Evolutionary conservation across 1,284 basidiomycete genomes (phyloP).

Genomic region (Microstroma glucosiphilum): DNA sequence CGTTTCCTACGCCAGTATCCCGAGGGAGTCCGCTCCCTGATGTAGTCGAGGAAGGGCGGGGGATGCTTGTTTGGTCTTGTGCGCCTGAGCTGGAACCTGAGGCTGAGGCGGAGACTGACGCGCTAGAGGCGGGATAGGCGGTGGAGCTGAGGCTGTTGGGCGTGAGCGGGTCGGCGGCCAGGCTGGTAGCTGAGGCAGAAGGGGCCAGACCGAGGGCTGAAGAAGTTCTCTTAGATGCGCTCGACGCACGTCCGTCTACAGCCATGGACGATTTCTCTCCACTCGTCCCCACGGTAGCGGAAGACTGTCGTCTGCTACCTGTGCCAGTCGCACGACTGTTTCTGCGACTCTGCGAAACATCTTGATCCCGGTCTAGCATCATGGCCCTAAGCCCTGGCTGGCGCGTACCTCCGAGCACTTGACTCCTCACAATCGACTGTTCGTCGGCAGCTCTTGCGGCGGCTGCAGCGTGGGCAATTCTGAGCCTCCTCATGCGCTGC

Average conservation of each 20-base stretch:
- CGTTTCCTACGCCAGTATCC: background rate
- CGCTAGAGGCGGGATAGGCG: background rate
- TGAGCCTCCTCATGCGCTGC: slow-evolving; percentile 33
- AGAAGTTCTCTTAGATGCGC: slow-evolving; percentile 4
- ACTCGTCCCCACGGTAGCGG: background rate
- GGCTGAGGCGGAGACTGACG: background rate
- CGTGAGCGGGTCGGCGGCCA: too few species aligned
- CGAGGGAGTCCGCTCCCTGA: too few species aligned
- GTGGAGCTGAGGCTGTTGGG: background rate
- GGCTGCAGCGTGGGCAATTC: slow-evolving; percentile 37
- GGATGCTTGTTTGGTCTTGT: background rate
- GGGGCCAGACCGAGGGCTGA: background rate
- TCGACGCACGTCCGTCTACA: background rate
- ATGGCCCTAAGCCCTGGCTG: slow-evolving; percentile 33
- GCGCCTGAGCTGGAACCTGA: background rate
- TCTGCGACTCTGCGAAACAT: background rate
- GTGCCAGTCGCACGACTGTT: background rate
- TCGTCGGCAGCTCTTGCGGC: slow-evolving; percentile 35
- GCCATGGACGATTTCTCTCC: background rate
- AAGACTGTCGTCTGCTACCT: slow-evolving; percentile 2
- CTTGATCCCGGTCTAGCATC: slow-evolving; percentile 27
- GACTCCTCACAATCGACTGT: slow-evolving; percentile 36
- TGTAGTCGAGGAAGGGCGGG: too few species aligned
- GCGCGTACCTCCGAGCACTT: slow-evolving; percentile 27
- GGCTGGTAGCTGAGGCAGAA: too few species aligned